A percentile compares a stretch with the other conserved stretches of the same genome.
These are phyloP conservation scores for Fraxinus greggii DNA, from an alignment of 305 asterid genomes.

Conservation along the genomic window DNA sequence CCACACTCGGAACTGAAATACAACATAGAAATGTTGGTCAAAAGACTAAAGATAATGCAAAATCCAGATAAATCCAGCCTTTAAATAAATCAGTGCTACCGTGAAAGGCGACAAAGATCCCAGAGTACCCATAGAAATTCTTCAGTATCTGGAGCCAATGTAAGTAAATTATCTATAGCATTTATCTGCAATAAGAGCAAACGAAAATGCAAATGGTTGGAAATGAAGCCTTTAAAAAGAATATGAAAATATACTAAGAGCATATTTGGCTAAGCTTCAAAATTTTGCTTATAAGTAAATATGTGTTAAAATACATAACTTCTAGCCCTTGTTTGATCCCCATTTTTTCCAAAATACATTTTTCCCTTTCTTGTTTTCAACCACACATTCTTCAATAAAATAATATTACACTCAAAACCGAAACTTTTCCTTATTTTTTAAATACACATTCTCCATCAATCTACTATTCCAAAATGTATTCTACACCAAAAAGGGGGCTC, in stretches of 20 bases:
- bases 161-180: slow-evolving; percentile 63
- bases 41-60: slow-evolving; percentile 18
- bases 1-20: slow-evolving; percentile 85
- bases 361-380: neutral
- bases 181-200: slow-evolving; percentile 50
- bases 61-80: slow-evolving; percentile 19
- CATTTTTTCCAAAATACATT: neutral
- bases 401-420: neutral
- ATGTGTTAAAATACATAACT: neutral
- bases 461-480: neutral
- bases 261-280: neutral
- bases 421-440: too few species aligned
- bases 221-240: slow-evolving; percentile 1
- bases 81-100: slow-evolving; percentile 48
- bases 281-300: neutral
- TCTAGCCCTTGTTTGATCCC: neutral
- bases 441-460: neutral
- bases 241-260: neutral
- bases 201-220: slow-evolving; percentile 24
- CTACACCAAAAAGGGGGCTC: neutral
- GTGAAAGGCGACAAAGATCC: slow-evolving; percentile 91
- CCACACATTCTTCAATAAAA: neutral
- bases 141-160: slow-evolving; percentile 68
- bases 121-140: slow-evolving; percentile 91
- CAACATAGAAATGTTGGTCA: slow-evolving; percentile 26